Percentiles rank a stretch among this genome's conserved stretches.
These are phyloP conservation scores for Xylariaceae sp. DNA, from an alignment of 2,329 filamentous ascomycete genomes.

Conservation along the genomic window DNA sequence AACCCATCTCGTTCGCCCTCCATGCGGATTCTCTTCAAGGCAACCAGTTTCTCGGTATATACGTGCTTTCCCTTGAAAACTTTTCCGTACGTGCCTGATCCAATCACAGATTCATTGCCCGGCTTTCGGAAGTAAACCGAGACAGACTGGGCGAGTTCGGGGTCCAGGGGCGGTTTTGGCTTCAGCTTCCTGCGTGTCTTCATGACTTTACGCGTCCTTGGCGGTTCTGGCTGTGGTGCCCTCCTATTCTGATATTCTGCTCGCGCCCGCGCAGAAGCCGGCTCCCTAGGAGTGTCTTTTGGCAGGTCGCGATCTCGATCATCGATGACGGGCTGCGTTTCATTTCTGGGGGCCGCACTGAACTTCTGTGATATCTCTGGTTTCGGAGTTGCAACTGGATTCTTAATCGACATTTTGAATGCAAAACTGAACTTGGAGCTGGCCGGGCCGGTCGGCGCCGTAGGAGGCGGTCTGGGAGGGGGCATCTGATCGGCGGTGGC, in stretches of 20 bases:
- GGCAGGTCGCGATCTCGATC: constrained; percentile 32
- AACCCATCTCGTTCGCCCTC: constrained; percentile 88
- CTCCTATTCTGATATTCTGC: constrained; percentile 28
- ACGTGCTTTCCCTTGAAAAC: constrained; percentile 92
- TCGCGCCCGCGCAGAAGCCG: constrained; percentile 31
- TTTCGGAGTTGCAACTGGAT: constrained; percentile 52
- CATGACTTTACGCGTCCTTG: constrained; percentile 58
- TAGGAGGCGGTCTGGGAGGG: constrained; percentile 44
- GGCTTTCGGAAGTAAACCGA: constrained; percentile 94
- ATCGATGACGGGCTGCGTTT: constrained; percentile 38
- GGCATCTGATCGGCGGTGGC: constrained; percentile 47
- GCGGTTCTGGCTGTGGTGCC: constrained; percentile 33
- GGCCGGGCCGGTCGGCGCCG: constrained; percentile 50
- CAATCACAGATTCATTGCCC: constrained; percentile 94
- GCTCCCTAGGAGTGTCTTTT: constrained; percentile 31
- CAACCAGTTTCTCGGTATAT: constrained; percentile 79
- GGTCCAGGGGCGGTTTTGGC: constrained; percentile 61
- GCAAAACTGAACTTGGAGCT: constrained; percentile 83
- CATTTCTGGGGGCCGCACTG: constrained; percentile 54
- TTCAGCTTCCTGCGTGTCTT: constrained; percentile 67
- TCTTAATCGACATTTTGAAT: constrained; percentile 69
- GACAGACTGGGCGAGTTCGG: constrained; percentile 71
- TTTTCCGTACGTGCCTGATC: constrained; percentile 92
- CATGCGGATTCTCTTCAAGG: constrained; percentile 88
- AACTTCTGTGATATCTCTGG: constrained; percentile 63